Evolutionary conservation across 2,329 filamentous ascomycete genomes (phyloP), one percentile per base, ranked within the genome.

Genomic region (Hypoxylon sp.): DNA sequence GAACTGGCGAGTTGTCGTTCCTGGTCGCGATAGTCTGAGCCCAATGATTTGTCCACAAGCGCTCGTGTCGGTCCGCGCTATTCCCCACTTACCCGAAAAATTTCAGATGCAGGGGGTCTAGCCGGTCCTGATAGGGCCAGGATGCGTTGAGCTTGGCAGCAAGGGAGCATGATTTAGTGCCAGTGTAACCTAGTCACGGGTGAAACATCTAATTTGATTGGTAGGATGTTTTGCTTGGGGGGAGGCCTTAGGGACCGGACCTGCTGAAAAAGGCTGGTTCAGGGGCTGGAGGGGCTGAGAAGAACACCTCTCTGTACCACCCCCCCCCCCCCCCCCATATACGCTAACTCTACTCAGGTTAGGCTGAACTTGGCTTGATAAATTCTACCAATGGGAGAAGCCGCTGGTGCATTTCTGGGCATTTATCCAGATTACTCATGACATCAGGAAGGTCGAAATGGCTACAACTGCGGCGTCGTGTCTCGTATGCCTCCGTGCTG

Each of bases 361-460:
- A 61, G 58, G 31, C 55, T 53, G 55, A 53, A 25, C 49, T 55
- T 62, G 53, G 57, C 59, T 33, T 25, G 30, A 49, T 17, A 40
- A 46, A 48, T 59, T 54, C 17, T 27, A n/a, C 65, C 65, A 68
- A 69, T 66, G 44, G 42, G 61, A 61, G 17, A 42, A 46, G 17
- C 13, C 7, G 31, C 13, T 46, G 17, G 20, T 35, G 20, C 48
- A 11, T 35, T 48, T 56, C 58, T 20, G 20, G 31, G 56, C 35
- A 69, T 71, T 71, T 71, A 71, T 49, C 66, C 63, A 69, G 49
- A 71, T 66, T 66, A 31, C 61, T 53, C 48, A 57, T 66, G 62
- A 66, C 65, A 64, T 69, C 65, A 69, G 50, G 14, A 49, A 59
- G 46, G 30, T 61, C 20, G 20, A 17, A 37, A 40, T 35, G 30